These are phyloP conservation scores for Gardenia jasminoides DNA, from an alignment of 257 asterid genomes.

Conservation along the genomic window DNA sequence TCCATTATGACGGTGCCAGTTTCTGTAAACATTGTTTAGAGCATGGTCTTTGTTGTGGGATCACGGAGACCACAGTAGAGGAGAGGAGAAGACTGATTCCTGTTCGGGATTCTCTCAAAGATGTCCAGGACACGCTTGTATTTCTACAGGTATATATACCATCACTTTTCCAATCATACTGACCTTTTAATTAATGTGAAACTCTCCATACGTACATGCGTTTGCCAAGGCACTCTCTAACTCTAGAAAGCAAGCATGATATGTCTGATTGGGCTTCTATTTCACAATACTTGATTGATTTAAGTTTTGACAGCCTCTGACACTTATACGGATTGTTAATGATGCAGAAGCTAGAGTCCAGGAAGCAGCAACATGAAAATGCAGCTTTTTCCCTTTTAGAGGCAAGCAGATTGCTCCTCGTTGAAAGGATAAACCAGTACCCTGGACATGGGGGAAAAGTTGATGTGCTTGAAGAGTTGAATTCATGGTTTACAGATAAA, in stretches of 20 bases:
- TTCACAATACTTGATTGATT: not conserved
- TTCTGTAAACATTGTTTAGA: constrained; percentile 48
- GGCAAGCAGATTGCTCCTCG: constrained; percentile 37
- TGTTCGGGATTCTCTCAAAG: constrained; percentile 45
- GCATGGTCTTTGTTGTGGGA: constrained; percentile 41
- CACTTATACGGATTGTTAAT: not conserved
- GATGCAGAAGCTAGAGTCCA: constrained; percentile 32
- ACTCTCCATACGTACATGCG: not conserved
- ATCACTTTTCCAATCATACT: not conserved
- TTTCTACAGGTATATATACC: constrained; percentile 38
- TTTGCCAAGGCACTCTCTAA: not conserved
- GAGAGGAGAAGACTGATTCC: constrained; percentile 42
- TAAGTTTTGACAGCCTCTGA: not conserved
- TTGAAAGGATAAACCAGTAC: constrained; percentile 33
- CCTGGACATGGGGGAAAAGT: constrained; percentile 20
- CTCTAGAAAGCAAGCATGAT: not conserved
- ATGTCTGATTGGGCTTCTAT: not conserved
- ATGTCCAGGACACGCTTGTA: constrained; percentile 37
- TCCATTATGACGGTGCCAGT: constrained; percentile 22
- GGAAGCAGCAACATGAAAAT: constrained; percentile 22
- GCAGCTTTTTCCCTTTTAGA: constrained; percentile 42
- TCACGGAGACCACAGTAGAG: constrained; percentile 32
- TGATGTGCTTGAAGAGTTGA: constrained; percentile 37
- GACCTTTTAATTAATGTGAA: not conserved
- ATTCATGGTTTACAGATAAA: constrained; percentile 33